A percentile compares a stretch with the other conserved stretches of the same genome.
Conservation (phyloP, 768 basidiomycete species). For the Cantharellus anzutake region DNA sequence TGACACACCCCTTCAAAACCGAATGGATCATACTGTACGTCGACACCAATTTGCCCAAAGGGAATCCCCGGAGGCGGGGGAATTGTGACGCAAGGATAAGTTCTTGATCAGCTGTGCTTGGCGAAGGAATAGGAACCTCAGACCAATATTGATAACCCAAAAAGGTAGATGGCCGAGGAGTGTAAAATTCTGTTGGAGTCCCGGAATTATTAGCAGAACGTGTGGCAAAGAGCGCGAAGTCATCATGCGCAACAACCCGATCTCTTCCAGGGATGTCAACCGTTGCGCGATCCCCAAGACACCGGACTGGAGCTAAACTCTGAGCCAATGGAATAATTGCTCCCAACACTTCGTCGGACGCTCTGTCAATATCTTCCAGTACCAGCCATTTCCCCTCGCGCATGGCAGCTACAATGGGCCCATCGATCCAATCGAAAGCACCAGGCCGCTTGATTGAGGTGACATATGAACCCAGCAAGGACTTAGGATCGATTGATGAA, state of each 20-base stretch:
- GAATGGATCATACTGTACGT: slow-evolving; percentile 50
- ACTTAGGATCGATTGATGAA: slow-evolving; percentile 85
- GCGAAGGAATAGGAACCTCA: slow-evolving; percentile 44
- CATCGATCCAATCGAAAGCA: slow-evolving; percentile 92
- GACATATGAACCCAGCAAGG: slow-evolving; percentile 80
- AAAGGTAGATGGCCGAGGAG: slow-evolving; percentile 44
- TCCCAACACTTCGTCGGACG: slow-evolving; percentile 74
- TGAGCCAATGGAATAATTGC: slow-evolving; percentile 72
- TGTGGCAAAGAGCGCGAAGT: slow-evolving; percentile 81
- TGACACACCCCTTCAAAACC: slow-evolving; percentile 18
- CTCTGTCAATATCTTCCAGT: slow-evolving; percentile 82
- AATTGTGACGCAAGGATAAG: slow-evolving; percentile 53
- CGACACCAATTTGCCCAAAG: slow-evolving; percentile 33
- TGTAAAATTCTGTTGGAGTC: slow-evolving; percentile 13
- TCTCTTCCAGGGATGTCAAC: slow-evolving; percentile 62
- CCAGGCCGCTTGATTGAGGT: slow-evolving; percentile 73
- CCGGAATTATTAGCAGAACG: slow-evolving; percentile 37
- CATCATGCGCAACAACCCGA: slow-evolving; percentile 38
- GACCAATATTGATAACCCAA: slow-evolving; percentile 73
- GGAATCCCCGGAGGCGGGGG: slow-evolving; percentile 32
- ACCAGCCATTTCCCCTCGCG: slow-evolving; percentile 83
- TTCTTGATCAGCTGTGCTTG: slow-evolving; percentile 44
- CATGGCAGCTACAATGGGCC: slow-evolving; percentile 77
- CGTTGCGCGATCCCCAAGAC: slow-evolving; percentile 51
- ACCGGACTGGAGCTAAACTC: slow-evolving; percentile 38